These are phyloP conservation scores for Paramyrothecium roridum DNA, from an alignment of 2,329 filamentous ascomycete genomes.

Conservation along the genomic window DNA sequence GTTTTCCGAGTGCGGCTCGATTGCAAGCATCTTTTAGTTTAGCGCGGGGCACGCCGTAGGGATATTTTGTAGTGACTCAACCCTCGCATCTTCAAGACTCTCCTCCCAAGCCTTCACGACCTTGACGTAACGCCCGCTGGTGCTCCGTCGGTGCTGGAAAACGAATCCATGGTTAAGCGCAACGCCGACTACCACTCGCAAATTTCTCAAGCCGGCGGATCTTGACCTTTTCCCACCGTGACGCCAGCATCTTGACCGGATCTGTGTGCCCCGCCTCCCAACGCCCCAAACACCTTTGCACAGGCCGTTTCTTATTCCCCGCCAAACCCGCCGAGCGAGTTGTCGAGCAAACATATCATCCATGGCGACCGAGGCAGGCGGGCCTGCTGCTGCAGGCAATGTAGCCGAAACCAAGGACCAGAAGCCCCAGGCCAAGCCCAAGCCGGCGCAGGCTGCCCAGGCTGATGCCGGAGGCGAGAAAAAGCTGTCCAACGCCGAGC, in stretches of 20 bases:
- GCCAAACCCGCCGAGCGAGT: slow-evolving; percentile 8
- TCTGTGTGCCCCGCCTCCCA: slow-evolving; percentile 13
- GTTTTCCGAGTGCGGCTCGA: slow-evolving; percentile 1
- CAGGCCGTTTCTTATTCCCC: not conserved
- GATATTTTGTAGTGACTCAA: slow-evolving; percentile 29
- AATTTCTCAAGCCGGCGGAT: not conserved
- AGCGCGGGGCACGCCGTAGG: slow-evolving; percentile 28
- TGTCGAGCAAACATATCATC: slow-evolving; percentile 3
- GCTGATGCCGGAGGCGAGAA: slow-evolving; percentile 29
- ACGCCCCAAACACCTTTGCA: not conserved
- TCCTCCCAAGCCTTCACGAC: slow-evolving; percentile 1
- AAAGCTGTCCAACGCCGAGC: slow-evolving; percentile 70
- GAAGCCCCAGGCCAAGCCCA: slow-evolving; percentile 11
- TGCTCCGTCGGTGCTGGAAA: no score
- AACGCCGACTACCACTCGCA: no score
- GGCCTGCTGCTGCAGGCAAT: slow-evolving; percentile 21
- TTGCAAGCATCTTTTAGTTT: slow-evolving; percentile 10
- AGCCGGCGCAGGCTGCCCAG: not conserved
- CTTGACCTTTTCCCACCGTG: slow-evolving; percentile 2
- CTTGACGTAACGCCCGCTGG: no score
- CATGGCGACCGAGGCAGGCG: slow-evolving; percentile 29
- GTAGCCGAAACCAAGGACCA: slow-evolving; percentile 20
- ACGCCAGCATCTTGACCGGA: not conserved
- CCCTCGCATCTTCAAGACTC: not conserved
- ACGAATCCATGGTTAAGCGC: no score